Conservation (phyloP, 1,284 basidiomycete genomes). For the Megacollybia platyphylla region DNA sequence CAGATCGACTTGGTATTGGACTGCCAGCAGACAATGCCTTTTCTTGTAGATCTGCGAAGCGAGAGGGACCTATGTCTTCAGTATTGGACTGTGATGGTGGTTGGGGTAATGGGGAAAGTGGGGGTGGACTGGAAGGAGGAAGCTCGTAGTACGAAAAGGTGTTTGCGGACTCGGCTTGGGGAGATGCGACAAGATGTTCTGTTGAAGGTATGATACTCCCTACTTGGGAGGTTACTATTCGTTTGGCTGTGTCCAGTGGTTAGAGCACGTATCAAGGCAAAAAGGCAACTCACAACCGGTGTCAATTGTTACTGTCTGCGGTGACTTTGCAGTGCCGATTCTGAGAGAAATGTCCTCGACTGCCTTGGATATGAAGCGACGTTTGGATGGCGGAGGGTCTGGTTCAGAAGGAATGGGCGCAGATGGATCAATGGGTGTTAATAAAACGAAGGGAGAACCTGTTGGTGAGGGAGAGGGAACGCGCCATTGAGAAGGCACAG, state of each 20-base stretch:
- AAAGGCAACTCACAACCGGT: no score
- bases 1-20: background rate
- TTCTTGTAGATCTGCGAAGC: background rate
- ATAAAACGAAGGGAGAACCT: background rate
- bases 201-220: background rate
- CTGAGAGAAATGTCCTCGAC: background rate
- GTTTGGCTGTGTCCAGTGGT: no score
- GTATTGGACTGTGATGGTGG: background rate
- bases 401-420: background rate
- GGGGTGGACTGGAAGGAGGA: constrained; percentile 1
- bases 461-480: background rate
- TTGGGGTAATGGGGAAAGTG: background rate
- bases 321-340: no score
- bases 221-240: no score
- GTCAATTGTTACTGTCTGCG: no score
- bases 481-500: background rate
- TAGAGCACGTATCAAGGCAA: no score
- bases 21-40: background rate
- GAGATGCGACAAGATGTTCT: background rate
- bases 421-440: background rate
- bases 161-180: background rate
- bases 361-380: background rate
- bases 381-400: background rate
- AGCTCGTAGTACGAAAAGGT: background rate
- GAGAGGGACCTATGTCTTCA: background rate